Percentiles rank a stretch among this genome's conserved stretches.
Evolutionary conservation across 2,329 filamentous ascomycete species (phyloP).

Genomic region (Fusarium neocosmosporiellum): DNA sequence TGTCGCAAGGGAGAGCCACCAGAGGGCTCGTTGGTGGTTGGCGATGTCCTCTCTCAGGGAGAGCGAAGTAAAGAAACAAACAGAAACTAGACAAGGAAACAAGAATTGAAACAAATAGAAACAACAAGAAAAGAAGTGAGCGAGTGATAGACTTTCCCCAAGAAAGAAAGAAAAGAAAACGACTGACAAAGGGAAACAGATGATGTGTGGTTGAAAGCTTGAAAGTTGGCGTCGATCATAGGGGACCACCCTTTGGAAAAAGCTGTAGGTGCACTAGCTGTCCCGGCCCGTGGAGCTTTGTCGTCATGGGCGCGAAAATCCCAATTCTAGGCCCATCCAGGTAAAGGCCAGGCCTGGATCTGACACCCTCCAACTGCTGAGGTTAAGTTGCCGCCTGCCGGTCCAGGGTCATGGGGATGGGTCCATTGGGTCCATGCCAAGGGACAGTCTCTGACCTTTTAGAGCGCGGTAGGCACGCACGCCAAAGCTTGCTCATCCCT

Average conservation of each 20-base stretch:
- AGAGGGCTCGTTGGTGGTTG: conserved; percentile 16
- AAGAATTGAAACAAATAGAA: conserved; percentile 13
- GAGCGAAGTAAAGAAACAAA: neutral
- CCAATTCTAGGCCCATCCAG: conserved; percentile 30
- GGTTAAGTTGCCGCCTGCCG: conserved; percentile 3
- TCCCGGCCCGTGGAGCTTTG: conserved; percentile 13
- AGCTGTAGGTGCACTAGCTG: neutral
- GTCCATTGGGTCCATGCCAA: neutral
- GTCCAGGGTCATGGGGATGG: conserved; percentile 16
- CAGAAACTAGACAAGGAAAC: neutral
- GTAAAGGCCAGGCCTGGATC: neutral
- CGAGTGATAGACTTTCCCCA: neutral
- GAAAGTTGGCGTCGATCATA: neutral
- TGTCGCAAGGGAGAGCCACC: conserved; percentile 11
- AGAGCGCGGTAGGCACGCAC: neutral
- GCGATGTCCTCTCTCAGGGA: conserved; percentile 2
- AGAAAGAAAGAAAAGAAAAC: neutral
- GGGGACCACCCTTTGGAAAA: neutral
- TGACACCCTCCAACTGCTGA: neutral
- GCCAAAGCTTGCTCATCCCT: neutral
- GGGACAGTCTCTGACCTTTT: neutral
- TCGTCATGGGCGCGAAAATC: conserved; percentile 38
- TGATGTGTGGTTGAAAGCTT: neutral
- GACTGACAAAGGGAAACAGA: neutral
- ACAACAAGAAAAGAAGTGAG: neutral